A percentile compares a stretch with the other conserved stretches of the same genome.
Conservation (phyloP, 2,329 filamentous ascomycete genomes). For the Fusarium poae region DNA sequence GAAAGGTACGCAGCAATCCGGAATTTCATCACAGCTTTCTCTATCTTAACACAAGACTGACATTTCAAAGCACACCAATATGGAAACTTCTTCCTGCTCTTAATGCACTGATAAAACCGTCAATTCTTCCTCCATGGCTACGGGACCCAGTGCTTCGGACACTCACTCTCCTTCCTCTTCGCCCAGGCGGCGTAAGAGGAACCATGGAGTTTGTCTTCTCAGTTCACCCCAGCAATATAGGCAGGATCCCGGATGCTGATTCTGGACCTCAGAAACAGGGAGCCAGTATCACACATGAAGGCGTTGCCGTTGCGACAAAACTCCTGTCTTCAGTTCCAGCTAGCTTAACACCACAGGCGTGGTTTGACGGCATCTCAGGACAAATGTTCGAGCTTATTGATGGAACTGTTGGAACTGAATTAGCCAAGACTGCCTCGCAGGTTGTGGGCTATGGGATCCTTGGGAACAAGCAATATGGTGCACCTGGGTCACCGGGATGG, state of each 20-base stretch:
- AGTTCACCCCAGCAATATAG: conserved; percentile 69
- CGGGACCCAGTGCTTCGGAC: conserved; percentile 67
- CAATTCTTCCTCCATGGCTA: conserved; percentile 70
- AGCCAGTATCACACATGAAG: conserved; percentile 76
- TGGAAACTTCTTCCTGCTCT: conserved; percentile 71
- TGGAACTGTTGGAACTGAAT: conserved; percentile 58
- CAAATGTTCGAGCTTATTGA: conserved; percentile 74
- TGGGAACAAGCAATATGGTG: conserved; percentile 72
- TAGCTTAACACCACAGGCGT: conserved; percentile 65
- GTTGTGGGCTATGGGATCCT: conserved; percentile 70
- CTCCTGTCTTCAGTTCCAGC: conserved; percentile 72
- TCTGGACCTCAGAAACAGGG: conserved; percentile 66
- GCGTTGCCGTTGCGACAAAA: conserved; percentile 72
- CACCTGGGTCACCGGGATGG: conserved; percentile 74
- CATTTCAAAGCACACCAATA: conserved; percentile 52
- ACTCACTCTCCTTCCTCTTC: conserved; percentile 71
- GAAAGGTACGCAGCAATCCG: conserved; percentile 58
- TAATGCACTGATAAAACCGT: conserved; percentile 73
- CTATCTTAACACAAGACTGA: neutral
- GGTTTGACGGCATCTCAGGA: conserved; percentile 71
- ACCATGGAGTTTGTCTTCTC: conserved; percentile 79
- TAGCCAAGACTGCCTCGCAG: conserved; percentile 55
- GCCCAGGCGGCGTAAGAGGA: conserved; percentile 72
- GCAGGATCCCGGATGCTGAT: conserved; percentile 55
- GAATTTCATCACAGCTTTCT: neutral